Evolutionary conservation across 2,329 filamentous ascomycete genomes (phyloP), one percentile per base, ranked within the genome.

Genomic region (Penicillium paneum): DNA sequence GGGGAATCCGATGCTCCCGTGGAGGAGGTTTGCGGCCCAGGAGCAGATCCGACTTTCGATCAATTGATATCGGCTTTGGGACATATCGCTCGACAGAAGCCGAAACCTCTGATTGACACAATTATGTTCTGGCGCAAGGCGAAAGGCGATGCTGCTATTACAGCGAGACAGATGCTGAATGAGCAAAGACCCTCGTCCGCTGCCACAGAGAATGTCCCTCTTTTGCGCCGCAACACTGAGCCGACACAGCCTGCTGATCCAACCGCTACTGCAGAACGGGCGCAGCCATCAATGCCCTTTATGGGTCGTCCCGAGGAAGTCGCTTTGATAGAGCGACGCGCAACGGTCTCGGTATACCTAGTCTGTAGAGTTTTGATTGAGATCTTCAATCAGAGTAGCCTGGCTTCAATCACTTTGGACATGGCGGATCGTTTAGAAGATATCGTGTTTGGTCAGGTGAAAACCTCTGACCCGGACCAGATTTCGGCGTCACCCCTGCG

Each of bases 81-180:
- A 3, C 93, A 97, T 70, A 96, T 99, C 67, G 91, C 93, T 49
- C 89, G 91, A 55, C 89, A 92, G 62, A 96, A 95, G 69, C 95
- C 95, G 5, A 97, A 96, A 70, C 90, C 91, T 5, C 76, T 99
- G 48, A 97, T 99, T 66, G 94, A 99, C 73, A 92, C 90, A 19
- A 91, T 99, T 72, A 99, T 99, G 90, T 83, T 96, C 31, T 99
- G 94, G 94, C 86, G 94, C 52, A 97, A 97, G 74, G 90, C 85
- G 61, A 97, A 97, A 77, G 96, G 91, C 61, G 93, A 97, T 73
- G 86, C 88, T 21, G 91, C 92, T 28, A 87, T 84, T 63, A 83
- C 87, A 59, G 87, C 88, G 28, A 77, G 78, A 49, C 76, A 78
- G 44, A 65, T 65, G 54, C 62, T 62, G 21, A 67, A 58, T 38